Evolutionary conservation across 139 green algal species (phyloP), one percentile per base, ranked within the genome.

Genomic region (Chlamydomonas incerta): DNA sequence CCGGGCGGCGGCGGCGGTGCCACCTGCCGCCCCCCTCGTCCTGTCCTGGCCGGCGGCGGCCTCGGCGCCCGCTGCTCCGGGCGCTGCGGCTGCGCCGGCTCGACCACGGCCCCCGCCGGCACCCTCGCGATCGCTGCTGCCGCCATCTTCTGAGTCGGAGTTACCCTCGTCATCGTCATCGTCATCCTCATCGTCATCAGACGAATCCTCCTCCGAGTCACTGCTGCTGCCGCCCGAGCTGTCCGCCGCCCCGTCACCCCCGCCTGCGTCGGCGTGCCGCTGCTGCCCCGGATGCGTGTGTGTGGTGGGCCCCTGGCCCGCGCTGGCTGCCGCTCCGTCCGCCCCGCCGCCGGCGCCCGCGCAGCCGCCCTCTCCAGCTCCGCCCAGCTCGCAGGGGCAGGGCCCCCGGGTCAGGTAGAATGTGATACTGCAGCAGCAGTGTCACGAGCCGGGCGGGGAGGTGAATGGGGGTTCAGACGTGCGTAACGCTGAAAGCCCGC

Each of bases 401-500:
- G 77, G 41, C 11, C 77, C 77, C 18, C n/a, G 31, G 0, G 77
- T 74, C 8, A 83, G 63, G 46, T 74, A 83, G 41, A 83, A 83
- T 29, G 29, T 65, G 46, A 83, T 23, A 2, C 24, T 50, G 41
- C 8, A n/a, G n/a, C n/a, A n/a, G n/a, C n/a, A n/a, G n/a, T n/a
- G n/a, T n/a, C n/a, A n/a, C n/a, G n/a, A n/a, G n/a, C n/a, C n/a
- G n/a, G n/a, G n/a, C n/a, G n/a, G n/a, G n/a, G n/a, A n/a, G n/a
- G n/a, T n/a, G n/a, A n/a, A n/a, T n/a, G n/a, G n/a, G n/a, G n/a
- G n/a, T n/a, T n/a, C n/a, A n/a, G n/a, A n/a, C n/a, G n/a, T n/a
- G n/a, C n/a, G n/a, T n/a, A n/a, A n/a, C n/a, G n/a, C n/a, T n/a
- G n/a, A n/a, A n/a, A n/a, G n/a, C n/a, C n/a, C n/a, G n/a, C n/a